Conservation (phyloP, 306 rosid genomes). For the Prunus padus region DNA sequence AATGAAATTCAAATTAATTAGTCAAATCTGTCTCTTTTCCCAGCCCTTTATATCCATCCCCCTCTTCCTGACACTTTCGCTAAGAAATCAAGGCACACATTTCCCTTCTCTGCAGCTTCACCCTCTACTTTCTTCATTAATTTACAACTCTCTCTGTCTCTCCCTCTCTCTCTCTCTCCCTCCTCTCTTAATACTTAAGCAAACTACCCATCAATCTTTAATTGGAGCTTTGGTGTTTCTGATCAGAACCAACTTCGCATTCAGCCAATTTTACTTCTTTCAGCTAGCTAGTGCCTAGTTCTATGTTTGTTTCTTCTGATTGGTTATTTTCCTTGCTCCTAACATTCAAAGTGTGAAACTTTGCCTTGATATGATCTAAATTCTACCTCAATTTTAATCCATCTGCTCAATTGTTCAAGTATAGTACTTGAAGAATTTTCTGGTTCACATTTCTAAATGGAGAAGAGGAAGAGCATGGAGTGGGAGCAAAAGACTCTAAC, state of each 20-base stretch:
- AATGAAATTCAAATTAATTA: neutral
- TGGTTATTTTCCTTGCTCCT: too few relatives aligned
- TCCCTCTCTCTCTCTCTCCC: conserved; percentile 25
- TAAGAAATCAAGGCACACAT: neutral
- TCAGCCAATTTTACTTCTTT: too few relatives aligned
- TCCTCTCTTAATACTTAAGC: neutral
- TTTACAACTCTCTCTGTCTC: conserved; percentile 14
- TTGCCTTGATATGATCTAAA: neutral
- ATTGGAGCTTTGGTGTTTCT: neutral
- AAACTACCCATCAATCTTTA: neutral
- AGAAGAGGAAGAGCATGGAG: conserved; percentile 28
- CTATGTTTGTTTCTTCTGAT: too few relatives aligned
- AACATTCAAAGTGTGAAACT: neutral
- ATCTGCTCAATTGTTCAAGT: neutral
- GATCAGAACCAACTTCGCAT: too few relatives aligned
- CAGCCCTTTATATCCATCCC: conserved; percentile 21
- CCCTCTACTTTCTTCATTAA: conserved; percentile 35
- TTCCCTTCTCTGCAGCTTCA: conserved; percentile 21
- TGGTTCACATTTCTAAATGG: conserved; percentile 21
- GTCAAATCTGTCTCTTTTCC: conserved; percentile 47
- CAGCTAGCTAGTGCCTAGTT: too few relatives aligned
- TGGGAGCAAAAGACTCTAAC: conserved; percentile 42
- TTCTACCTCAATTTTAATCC: neutral
- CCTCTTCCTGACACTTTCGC: conserved; percentile 54
- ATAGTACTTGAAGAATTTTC: neutral